Percentiles rank a stretch among this genome's conserved stretches.
Evolutionary conservation across 2,329 filamentous ascomycete species (phyloP).

Genomic region (Verticillium nubilum): DNA sequence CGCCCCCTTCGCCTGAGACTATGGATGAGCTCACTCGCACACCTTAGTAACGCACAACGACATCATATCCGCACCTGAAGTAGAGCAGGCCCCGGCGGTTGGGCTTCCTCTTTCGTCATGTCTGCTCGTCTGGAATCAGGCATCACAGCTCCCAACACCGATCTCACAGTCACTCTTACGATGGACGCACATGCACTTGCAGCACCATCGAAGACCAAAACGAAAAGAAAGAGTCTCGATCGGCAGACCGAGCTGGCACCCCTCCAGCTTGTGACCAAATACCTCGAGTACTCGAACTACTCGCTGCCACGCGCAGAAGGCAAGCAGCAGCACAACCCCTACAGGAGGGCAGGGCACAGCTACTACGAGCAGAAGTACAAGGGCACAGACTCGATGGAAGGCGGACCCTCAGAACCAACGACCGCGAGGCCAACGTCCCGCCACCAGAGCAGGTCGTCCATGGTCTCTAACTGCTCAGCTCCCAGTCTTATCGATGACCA

Average conservation of each 20-base stretch:
- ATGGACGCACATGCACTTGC: not conserved
- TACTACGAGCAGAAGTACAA: not conserved
- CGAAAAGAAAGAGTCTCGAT: slow-evolving; percentile 23
- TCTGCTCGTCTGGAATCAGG: not conserved
- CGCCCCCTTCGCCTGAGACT: slow-evolving; percentile 2
- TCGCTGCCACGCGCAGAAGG: slow-evolving; percentile 29
- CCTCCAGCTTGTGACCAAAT: slow-evolving; percentile 32
- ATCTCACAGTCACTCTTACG: not conserved
- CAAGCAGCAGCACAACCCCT: slow-evolving; percentile 9
- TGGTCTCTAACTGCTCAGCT: slow-evolving; percentile 38
- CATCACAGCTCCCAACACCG: not conserved
- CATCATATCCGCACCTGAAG: slow-evolving; percentile 4
- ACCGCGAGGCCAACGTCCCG: slow-evolving; percentile 4
- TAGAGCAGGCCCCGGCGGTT: not conserved
- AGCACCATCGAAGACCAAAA: not conserved
- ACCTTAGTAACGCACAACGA: slow-evolving; percentile 5
- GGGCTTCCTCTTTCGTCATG: slow-evolving; percentile 4
- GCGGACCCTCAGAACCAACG: slow-evolving; percentile 4
- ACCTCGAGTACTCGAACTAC: slow-evolving; percentile 33
- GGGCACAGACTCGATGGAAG: not conserved
- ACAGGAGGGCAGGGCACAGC: slow-evolving; percentile 10
- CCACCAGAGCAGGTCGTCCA: slow-evolving; percentile 30
- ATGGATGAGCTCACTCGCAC: slow-evolving; percentile 7
- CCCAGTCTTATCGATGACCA: slow-evolving; percentile 46
- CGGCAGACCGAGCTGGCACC: slow-evolving; percentile 27